Base-by-base conservation (phyloP, 352 stramenopile genomes). In the Globisporangium iwayamae region DNA sequence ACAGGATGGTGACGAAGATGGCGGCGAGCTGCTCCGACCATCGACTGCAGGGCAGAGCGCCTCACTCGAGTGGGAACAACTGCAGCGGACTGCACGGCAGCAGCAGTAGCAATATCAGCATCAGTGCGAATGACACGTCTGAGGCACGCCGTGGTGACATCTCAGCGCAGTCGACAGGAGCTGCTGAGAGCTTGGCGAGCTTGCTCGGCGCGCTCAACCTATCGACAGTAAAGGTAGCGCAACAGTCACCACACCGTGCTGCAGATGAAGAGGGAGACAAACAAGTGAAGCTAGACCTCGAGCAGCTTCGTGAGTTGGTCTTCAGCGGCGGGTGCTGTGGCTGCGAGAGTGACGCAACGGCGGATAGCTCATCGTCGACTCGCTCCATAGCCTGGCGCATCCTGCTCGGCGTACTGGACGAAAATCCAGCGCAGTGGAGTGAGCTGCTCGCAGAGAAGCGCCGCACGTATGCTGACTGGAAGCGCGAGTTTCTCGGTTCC, bases 331-430 rank as follows among this genome's bases (percentile, higher is more conserved):
- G 43, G 4, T 47, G 41, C 7, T n/a, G 25, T 28, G 25, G 39
- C 2, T 56, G 43, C 11, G 34, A 63, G 5, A 36, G 10, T 4
- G 16, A 53, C 4, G 30, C 4, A 16, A 20, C 10, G 7, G 36
- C 25, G 1, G 36, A n/a, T 3, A 53, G 63, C 25, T 28, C 25
- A 28, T 16, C 34, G 32, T 20, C 16, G 48, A 58, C 70, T 2
- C 73, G 74, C 41, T 60, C 74, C 3, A 51, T 76, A 4, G 74
- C 65, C 0, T 87, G 78, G 78, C 66, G 72, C 2, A n/a, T 82
- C 2, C 55, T 83, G 22, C 72, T 87, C 28, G 75, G 78, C 0
- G 60, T 79, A 10, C 56, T 83, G n/a, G 65, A 70, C n/a, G 56
- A 58, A 1, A 20, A 60, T 1, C 60, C 50, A 1, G 16, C 51